A percentile compares a stretch with the other conserved stretches of the same genome.
phyloP scores from a whole-genome alignment of 2,329 filamentous ascomycete species.

The Aotearoamyces nothofagi region DNA sequence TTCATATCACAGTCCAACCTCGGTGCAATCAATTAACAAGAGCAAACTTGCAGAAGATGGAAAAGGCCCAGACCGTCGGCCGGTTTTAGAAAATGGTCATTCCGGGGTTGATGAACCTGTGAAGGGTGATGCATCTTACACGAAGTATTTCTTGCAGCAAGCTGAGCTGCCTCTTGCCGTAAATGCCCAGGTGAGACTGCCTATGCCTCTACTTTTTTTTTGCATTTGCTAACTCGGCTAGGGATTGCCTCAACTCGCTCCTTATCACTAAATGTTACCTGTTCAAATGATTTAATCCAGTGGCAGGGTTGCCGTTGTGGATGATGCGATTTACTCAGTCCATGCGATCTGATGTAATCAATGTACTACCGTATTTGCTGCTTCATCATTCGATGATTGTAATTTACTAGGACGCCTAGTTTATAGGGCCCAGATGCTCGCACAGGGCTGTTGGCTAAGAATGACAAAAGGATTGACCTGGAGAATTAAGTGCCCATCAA shows the following conservation, averaged over 20 bases:
- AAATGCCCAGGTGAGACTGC: neutral
- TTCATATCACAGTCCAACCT: constrained; percentile 22
- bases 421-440: too few species aligned
- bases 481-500: too few species aligned
- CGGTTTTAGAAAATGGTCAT: constrained; percentile 24
- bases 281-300: too few species aligned
- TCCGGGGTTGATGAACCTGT: constrained; percentile 25
- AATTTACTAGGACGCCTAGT: too few species aligned
- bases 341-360: too few species aligned
- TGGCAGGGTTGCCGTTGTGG: too few species aligned
- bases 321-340: too few species aligned
- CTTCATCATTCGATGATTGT: neutral
- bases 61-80: constrained; percentile 18
- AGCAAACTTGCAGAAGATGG: constrained; percentile 19
- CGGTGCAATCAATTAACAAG: constrained; percentile 24
- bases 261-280: neutral
- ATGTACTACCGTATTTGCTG: too few species aligned
- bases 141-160: constrained; percentile 24
- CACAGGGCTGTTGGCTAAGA: too few species aligned
- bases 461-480: too few species aligned
- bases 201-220: neutral
- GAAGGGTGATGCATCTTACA: constrained; percentile 27
- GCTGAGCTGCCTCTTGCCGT: constrained; percentile 8
- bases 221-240: neutral
- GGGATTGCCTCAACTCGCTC: neutral